These are phyloP conservation scores for Aspergillus luchuensis DNA, from an alignment of 2,329 filamentous ascomycete species.

Conservation along the genomic window DNA sequence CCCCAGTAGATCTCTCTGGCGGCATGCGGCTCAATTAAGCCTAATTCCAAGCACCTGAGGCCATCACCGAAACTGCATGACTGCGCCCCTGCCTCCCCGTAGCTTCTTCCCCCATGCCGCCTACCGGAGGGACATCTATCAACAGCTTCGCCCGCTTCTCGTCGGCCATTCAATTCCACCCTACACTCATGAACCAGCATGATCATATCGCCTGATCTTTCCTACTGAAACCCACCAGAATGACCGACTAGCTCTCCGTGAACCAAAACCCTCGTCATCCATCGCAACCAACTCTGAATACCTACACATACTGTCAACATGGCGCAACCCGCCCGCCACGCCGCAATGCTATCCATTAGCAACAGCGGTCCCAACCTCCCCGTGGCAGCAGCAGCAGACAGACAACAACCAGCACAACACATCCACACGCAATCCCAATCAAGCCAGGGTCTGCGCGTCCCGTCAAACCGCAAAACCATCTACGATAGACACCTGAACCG, in stretches of 20 bases:
- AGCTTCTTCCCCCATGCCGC: slow-evolving; percentile 2
- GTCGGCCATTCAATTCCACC: neutral
- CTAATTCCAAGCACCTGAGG: neutral
- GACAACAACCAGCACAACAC: slow-evolving; percentile 41
- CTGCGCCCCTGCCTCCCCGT: slow-evolving; percentile 16
- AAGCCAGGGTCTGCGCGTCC: slow-evolving; percentile 71
- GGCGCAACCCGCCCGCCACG: slow-evolving; percentile 35
- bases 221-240: neutral
- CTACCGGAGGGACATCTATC: neutral
- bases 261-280: neutral
- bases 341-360: slow-evolving; percentile 36
- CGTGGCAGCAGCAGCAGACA: slow-evolving; percentile 18
- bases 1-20: no score
- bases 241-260: neutral
- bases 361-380: slow-evolving; percentile 28
- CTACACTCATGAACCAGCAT: neutral
- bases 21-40: no score
- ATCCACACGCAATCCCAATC: slow-evolving; percentile 51
- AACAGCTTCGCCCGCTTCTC: neutral
- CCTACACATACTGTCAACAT: slow-evolving; percentile 21
- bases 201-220: neutral
- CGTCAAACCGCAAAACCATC: slow-evolving; percentile 93
- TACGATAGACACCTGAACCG: slow-evolving; percentile 95
- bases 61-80: slow-evolving; percentile 15
- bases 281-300: neutral